A percentile compares a stretch with the other conserved stretches of the same genome.
Evolutionary conservation across 352 stramenopile species (phyloP).

Genomic region (Globisporangium canariense): DNA sequence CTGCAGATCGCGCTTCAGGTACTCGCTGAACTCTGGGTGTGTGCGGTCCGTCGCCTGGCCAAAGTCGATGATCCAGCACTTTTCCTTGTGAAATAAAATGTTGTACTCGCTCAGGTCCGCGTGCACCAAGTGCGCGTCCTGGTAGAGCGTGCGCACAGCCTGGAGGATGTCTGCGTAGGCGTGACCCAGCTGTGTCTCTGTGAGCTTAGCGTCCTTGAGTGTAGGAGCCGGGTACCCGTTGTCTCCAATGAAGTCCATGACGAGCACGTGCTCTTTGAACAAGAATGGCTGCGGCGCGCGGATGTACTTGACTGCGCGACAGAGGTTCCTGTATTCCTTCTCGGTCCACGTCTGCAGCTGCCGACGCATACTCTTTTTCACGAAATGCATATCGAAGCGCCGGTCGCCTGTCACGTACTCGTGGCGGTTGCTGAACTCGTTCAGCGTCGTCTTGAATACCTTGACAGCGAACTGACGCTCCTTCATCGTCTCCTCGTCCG

Average conservation of each 20-base stretch:
- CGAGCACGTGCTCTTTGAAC: slow-evolving; percentile 65
- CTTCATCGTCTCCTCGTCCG: slow-evolving; percentile 36
- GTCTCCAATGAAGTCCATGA: slow-evolving; percentile 68
- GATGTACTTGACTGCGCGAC: slow-evolving; percentile 47
- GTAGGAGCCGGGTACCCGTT: slow-evolving; percentile 59
- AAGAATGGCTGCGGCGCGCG: slow-evolving; percentile 38
- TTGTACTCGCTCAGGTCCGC: slow-evolving; percentile 88
- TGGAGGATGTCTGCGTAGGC: slow-evolving; percentile 55
- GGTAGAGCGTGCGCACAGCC: slow-evolving; percentile 45
- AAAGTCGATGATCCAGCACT: slow-evolving; percentile 91
- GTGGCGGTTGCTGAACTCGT: slow-evolving; percentile 77
- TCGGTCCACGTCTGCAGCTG: slow-evolving; percentile 76
- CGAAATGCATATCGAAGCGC: slow-evolving; percentile 70
- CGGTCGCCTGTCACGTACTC: slow-evolving; percentile 84
- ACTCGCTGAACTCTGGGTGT: slow-evolving; percentile 64
- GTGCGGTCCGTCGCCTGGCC: slow-evolving; percentile 83
- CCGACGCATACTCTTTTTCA: slow-evolving; percentile 62
- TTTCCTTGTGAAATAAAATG: slow-evolving; percentile 72
- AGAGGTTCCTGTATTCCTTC: slow-evolving; percentile 70
- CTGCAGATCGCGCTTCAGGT: slow-evolving; percentile 71
- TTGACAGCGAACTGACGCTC: slow-evolving; percentile 50
- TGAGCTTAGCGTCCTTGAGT: slow-evolving; percentile 64
- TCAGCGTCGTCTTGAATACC: slow-evolving; percentile 85
- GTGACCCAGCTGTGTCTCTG: slow-evolving; percentile 40
- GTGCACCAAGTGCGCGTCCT: slow-evolving; percentile 54